Percentiles rank a stretch among this genome's conserved stretches.
Conservation (phyloP, 2,329 filamentous ascomycete genomes). For the Emergomyces africanus region DNA sequence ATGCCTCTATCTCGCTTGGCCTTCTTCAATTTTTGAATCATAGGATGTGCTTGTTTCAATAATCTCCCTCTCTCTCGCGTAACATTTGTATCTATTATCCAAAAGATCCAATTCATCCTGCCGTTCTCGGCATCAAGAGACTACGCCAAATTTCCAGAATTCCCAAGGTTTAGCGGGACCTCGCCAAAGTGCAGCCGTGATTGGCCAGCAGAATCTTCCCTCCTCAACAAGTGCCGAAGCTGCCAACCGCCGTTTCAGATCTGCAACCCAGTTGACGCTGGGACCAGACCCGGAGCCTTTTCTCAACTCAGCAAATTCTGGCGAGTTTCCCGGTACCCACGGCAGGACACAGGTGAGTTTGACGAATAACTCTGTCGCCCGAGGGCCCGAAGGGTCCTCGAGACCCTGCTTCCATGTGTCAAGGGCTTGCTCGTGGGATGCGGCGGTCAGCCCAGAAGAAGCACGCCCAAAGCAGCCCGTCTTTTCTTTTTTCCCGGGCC, state of each 20-base stretch:
- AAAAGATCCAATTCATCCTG: no score
- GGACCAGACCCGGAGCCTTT: constrained; percentile 6
- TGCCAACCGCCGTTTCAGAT: constrained; percentile 5
- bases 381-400: background rate
- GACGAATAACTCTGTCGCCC: background rate
- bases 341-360: background rate
- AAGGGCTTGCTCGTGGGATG: background rate
- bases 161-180: background rate
- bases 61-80: no score
- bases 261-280: background rate
- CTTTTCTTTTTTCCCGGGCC: background rate
- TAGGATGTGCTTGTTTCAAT: no score
- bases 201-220: background rate
- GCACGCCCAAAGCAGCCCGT: background rate
- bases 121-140: background rate
- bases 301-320: constrained; percentile 14
- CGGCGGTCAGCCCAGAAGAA: background rate
- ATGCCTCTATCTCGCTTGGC: no score
- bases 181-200: background rate
- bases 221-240: background rate
- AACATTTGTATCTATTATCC: no score
- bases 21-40: no score
- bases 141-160: background rate
- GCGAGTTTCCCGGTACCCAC: constrained; percentile 6
- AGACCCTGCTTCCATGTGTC: background rate